phyloP scores from a whole-genome alignment of 2,329 filamentous ascomycete genomes.

The Metarhizium anisopliae region DNA sequence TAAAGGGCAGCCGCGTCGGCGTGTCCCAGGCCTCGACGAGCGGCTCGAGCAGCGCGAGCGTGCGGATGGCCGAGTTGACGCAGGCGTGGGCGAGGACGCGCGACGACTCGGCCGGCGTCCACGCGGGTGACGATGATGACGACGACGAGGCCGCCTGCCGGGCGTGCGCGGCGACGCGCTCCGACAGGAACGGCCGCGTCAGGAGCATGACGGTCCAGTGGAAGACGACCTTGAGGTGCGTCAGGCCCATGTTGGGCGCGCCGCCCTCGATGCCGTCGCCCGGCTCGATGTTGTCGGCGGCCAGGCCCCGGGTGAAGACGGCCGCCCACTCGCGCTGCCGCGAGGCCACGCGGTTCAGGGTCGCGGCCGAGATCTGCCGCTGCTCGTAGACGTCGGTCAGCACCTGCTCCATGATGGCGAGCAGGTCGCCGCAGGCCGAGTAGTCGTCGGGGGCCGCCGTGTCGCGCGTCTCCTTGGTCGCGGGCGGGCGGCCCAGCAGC shows the following conservation, averaged over 20 bases:
- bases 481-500: conserved; percentile 17
- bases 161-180: conserved; percentile 14
- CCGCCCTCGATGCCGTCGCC: neutral
- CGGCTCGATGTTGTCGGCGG: conserved; percentile 5
- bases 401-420: conserved; percentile 21
- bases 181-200: conserved; percentile 21
- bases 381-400: conserved; percentile 20
- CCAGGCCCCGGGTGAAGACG: conserved; percentile 16
- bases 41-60: conserved; percentile 27
- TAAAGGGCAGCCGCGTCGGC: conserved; percentile 29
- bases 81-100: conserved; percentile 17
- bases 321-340: conserved; percentile 18
- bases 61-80: conserved; percentile 20
- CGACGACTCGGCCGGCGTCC: conserved; percentile 1
- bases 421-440: conserved; percentile 2
- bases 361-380: conserved; percentile 12
- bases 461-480: conserved; percentile 14
- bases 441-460: conserved; percentile 14
- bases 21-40: conserved; percentile 21
- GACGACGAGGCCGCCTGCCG: neutral
- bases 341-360: conserved; percentile 16
- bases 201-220: conserved; percentile 26
- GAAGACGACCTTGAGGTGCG: conserved; percentile 21
- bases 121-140: neutral
- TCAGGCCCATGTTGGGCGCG: conserved; percentile 1